phyloP scores from a whole-genome alignment of 352 stramenopile species.

The Peronospora tabacina region DNA sequence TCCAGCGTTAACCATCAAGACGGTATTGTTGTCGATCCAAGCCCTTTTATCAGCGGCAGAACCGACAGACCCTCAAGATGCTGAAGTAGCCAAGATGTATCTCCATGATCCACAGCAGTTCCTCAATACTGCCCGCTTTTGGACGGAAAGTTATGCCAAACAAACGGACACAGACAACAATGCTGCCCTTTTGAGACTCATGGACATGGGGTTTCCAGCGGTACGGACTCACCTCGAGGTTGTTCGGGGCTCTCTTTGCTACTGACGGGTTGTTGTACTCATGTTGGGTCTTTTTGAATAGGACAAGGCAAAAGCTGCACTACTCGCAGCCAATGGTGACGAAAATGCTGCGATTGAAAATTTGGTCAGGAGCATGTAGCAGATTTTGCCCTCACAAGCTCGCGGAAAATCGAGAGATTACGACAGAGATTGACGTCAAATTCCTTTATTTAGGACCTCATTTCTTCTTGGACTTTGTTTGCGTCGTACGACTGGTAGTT shows the following conservation, averaged over 20 bases:
- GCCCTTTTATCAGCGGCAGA: conserved; percentile 93
- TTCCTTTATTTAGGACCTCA: conserved; percentile 14
- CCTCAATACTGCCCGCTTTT: conserved; percentile 91
- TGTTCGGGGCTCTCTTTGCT: neutral
- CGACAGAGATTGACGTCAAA: conserved; percentile 2
- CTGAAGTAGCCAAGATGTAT: conserved; percentile 95
- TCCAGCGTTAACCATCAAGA: conserved; percentile 96
- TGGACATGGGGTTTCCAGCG: conserved; percentile 83
- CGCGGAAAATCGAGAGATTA: no score
- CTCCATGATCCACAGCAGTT: conserved; percentile 89
- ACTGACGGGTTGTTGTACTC: neutral
- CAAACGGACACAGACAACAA: conserved; percentile 43
- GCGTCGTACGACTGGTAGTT: conserved; percentile 36
- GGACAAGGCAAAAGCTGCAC: conserved; percentile 62
- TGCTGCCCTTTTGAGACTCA: conserved; percentile 58
- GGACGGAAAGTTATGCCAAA: conserved; percentile 93
- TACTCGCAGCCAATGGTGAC: conserved; percentile 63
- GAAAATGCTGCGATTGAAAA: conserved; percentile 86
- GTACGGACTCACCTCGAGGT: conserved; percentile 19
- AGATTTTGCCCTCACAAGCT: neutral
- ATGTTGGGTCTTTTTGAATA: conserved; percentile 6
- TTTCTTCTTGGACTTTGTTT: conserved; percentile 46
- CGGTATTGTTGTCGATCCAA: conserved; percentile 91
- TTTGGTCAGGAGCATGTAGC: conserved; percentile 61
- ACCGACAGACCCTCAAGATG: conserved; percentile 90